A percentile compares a stretch with the other conserved stretches of the same genome.
These are phyloP conservation scores for Protostelium mycophagum DNA, from an alignment of 78 protist genomes.

Conservation along the genomic window DNA sequence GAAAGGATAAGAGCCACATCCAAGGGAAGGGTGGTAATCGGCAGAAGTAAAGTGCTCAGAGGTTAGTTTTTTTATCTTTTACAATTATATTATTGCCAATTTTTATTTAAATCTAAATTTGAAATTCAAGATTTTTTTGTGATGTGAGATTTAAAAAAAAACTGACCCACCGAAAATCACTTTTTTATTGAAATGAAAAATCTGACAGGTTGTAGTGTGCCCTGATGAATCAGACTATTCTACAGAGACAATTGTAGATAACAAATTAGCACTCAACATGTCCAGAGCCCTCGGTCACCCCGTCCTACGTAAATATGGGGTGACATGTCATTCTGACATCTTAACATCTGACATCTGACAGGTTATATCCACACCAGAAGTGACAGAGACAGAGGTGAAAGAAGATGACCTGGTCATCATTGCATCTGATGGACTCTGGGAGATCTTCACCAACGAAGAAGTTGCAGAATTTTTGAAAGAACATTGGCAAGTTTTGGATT, in stretches of 20 bases:
- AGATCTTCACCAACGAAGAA: background rate
- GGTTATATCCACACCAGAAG: background rate
- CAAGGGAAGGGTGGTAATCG: no score
- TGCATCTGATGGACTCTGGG: background rate
- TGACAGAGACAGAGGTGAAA: background rate
- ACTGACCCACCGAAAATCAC: no score
- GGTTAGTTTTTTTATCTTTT: no score
- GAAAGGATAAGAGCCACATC: no score
- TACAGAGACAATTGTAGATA: slow-evolving; percentile 7
- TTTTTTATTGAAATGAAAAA: no score
- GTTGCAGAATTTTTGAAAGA: background rate
- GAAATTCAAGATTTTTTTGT: no score
- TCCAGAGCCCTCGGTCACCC: slow-evolving; percentile 41
- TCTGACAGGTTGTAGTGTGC: background rate
- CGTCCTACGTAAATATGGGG: slow-evolving; percentile 34
- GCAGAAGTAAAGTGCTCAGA: no score
- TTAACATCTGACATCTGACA: background rate
- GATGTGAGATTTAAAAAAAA: no score
- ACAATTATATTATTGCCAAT: no score
- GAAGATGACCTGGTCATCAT: background rate
- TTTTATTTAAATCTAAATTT: no score
- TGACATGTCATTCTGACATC: slow-evolving; percentile 3
- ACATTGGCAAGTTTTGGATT: background rate
- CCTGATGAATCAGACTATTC: slow-evolving; percentile 15
- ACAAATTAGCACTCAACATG: slow-evolving; percentile 43